phyloP scores from a whole-genome alignment of 495 filamentous ascomycete genomes.

The Aspergillus bridgeri region DNA sequence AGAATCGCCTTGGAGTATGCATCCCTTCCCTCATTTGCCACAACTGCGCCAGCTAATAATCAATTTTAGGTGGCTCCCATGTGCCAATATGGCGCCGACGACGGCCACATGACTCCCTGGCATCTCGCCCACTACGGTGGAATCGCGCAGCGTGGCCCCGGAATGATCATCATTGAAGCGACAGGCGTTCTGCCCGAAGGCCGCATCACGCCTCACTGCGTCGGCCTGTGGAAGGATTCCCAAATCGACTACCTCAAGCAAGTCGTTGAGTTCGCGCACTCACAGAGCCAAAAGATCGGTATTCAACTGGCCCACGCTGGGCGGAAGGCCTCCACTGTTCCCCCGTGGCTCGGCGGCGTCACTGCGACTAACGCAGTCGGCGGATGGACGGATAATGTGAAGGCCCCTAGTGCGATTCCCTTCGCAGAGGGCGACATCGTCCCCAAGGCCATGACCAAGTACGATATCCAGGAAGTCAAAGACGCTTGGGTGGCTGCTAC shows the following conservation, averaged over 20 bases:
- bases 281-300: conserved; percentile 65
- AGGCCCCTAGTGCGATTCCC: conserved; percentile 49
- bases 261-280: conserved; percentile 66
- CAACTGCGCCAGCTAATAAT: not conserved
- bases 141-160: conserved; percentile 61
- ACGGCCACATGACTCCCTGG: conserved; percentile 60
- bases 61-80: conserved; percentile 47
- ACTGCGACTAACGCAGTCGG: conserved; percentile 51
- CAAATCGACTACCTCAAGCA: conserved; percentile 60
- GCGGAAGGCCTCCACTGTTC: conserved; percentile 65
- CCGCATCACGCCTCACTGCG: conserved; percentile 67
- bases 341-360: conserved; percentile 56
- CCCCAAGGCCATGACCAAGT: conserved; percentile 50
- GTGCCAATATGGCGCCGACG: conserved; percentile 65
- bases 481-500: conserved; percentile 50
- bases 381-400: conserved; percentile 61
- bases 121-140: conserved; percentile 56
- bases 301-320: conserved; percentile 76
- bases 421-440: conserved; percentile 47
- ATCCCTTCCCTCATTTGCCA: conserved; percentile 17
- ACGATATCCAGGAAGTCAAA: conserved; percentile 58
- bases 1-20: conserved; percentile 49
- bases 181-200: conserved; percentile 66
- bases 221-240: conserved; percentile 69
- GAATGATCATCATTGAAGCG: conserved; percentile 67